A percentile compares a stretch with the other conserved stretches of the same genome.
phyloP scores from a whole-genome alignment of 371 early-diverging fungal genomes.

The Mortierella sp. region DNA sequence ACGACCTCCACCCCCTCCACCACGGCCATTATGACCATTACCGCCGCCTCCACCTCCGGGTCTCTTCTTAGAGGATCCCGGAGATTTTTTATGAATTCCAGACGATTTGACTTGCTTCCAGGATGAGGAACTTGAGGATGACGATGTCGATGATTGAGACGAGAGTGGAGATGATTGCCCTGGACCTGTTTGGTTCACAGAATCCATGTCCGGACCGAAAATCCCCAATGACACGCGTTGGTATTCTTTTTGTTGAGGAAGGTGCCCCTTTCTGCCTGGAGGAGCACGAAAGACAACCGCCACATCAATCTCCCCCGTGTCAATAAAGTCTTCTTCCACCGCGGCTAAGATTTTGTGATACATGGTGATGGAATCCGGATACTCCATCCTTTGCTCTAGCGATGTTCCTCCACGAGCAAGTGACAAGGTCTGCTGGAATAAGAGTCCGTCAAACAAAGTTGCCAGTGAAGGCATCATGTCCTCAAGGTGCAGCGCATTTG shows the following conservation, averaged over 20 bases:
- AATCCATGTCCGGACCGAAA: conserved; percentile 50
- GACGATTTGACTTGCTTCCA: conserved; percentile 33
- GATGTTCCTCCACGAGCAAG: conserved; percentile 47
- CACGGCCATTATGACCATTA: neutral
- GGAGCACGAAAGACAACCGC: conserved; percentile 40
- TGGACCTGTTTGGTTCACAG: conserved; percentile 21
- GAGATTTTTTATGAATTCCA: conserved; percentile 40
- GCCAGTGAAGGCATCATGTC: conserved; percentile 41
- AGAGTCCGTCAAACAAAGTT: conserved; percentile 43
- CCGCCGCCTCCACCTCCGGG: conserved; percentile 2
- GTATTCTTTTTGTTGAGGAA: conserved; percentile 4
- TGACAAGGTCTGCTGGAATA: conserved; percentile 47
- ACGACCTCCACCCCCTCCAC: conserved; percentile 8
- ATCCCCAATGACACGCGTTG: conserved; percentile 23
- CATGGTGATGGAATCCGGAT: conserved; percentile 21
- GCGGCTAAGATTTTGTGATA: conserved; percentile 37
- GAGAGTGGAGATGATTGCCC: neutral
- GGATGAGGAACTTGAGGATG: no score
- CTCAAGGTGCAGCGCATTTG: conserved; percentile 41
- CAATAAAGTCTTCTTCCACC: conserved; percentile 45
- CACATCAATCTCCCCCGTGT: conserved; percentile 51
- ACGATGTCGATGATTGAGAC: neutral
- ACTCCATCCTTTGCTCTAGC: conserved; percentile 35
- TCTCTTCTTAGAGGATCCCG: conserved; percentile 39
- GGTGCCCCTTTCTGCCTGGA: neutral